Conservation (phyloP, 441 rosid species). For the Corymbia citriodora region DNA sequence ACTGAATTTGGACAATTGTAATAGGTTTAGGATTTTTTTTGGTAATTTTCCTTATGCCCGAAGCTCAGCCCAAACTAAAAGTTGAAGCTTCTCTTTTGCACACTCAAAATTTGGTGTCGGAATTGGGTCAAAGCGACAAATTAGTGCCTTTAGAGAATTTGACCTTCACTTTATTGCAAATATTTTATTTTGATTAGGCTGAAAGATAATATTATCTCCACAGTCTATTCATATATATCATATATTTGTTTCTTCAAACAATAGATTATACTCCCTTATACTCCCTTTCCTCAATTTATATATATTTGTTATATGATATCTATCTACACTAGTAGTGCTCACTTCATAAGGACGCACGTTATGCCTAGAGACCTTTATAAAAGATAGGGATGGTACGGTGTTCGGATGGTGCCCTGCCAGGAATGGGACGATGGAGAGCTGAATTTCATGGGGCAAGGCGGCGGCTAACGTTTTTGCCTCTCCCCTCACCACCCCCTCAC, state of each 20-base stretch:
- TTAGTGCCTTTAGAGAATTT: background rate
- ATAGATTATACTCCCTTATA: background rate
- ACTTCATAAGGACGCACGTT: background rate
- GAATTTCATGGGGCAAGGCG: too few species aligned
- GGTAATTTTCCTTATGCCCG: too few species aligned
- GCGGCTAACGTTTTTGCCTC: too few species aligned
- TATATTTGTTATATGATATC: background rate
- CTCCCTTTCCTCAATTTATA: background rate
- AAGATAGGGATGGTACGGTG: background rate
- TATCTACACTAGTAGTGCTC: background rate
- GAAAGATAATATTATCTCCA: background rate
- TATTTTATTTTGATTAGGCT: background rate
- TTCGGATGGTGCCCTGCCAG: too few species aligned
- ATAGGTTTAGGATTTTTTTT: too few species aligned
- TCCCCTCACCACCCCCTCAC: too few species aligned
- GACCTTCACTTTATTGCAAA: background rate
- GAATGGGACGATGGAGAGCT: too few species aligned
- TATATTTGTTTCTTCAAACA: too few species aligned
- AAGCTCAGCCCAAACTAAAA: background rate
- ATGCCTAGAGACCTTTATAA: background rate
- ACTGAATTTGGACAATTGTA: too few species aligned
- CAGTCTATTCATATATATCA: background rate
- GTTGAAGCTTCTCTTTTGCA: background rate
- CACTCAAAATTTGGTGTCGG: background rate
- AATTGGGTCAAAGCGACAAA: background rate